Evolutionary conservation across 495 filamentous ascomycete species (phyloP), one percentile per base, ranked within the genome.

Genomic region (Daldinia caldariorum): DNA sequence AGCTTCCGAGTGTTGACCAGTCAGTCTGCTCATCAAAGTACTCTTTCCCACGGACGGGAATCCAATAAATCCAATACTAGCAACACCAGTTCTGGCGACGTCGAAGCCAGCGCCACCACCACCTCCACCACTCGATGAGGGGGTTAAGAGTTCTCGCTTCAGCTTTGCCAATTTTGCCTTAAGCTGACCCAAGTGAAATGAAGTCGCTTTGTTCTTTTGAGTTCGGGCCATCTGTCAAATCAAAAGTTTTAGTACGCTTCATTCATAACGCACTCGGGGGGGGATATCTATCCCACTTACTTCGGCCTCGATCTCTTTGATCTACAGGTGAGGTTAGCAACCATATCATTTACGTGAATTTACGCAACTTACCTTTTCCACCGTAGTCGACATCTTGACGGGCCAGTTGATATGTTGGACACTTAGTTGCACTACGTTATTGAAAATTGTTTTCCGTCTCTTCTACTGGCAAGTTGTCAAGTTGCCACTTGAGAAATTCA

Each of bases 141-240:
- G 95, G 50, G 94, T 97, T 71, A 99, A 85, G 41, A 99, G 89
- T 79, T 99, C 95, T 80, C 92, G 87, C 84, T 97, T 97, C 74
- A 99, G 83, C 82, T 98, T 99, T 20, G 95, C 94, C 78, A 99
- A 91, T 83, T 99, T 99, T 50, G 95, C 95, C 82, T 99, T 99
- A 75, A 99, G 83, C 85, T 97, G 95, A 76, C 94, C 93, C 66
- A 89, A 75, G 79, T 89, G 87, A 73, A 89, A 99, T 35, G 94
- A 94, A 13, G 95, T 99, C 41, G 92, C 92, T 83, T 99, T 98
- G 80, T 98, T 98, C 83, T 97, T 98, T 79, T 98, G 95, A 74
- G 94, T 98, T 80, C 88, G 88, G 81, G 93, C 92, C 94, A 96
- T 96, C 89, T 93, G 68, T 68, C 50, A 59, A 61, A 51, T 45